Percentiles rank a stretch among this genome's conserved stretches.
These are phyloP conservation scores for Penicillium concentricum DNA, from an alignment of 2,329 filamentous ascomycete species.

Conservation along the genomic window DNA sequence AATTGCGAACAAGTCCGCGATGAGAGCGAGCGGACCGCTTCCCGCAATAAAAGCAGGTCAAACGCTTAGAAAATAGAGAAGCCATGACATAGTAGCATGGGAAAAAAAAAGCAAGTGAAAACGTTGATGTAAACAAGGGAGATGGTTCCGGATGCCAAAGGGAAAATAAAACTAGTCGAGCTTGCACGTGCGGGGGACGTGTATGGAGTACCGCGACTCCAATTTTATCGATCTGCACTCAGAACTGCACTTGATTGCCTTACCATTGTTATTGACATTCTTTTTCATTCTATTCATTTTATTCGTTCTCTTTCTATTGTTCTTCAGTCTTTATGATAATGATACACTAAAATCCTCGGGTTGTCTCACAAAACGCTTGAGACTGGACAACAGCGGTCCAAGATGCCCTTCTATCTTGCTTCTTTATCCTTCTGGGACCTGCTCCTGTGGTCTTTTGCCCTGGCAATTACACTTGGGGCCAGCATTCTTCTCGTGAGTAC, in stretches of 20 bases:
- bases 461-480: background rate
- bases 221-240: slow-evolving; percentile 2
- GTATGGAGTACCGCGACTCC: slow-evolving; percentile 12
- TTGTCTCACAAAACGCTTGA: background rate
- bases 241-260: background rate
- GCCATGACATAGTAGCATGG: slow-evolving; percentile 37
- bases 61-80: slow-evolving; percentile 43
- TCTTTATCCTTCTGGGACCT: background rate
- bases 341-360: background rate
- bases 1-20: slow-evolving; percentile 61
- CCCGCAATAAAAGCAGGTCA: slow-evolving; percentile 84
- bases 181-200: slow-evolving; percentile 21
- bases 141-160: background rate
- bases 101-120: background rate
- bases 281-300: background rate
- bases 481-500: slow-evolving; percentile 1
- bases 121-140: slow-evolving; percentile 13
- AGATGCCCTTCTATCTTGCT: background rate
- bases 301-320: background rate
- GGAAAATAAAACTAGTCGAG: slow-evolving; percentile 16
- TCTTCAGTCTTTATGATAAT: background rate
- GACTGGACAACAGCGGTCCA: background rate
- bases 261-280: background rate
- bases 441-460: background rate
- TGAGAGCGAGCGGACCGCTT: slow-evolving; percentile 61